Evolutionary conservation across 2,329 filamentous ascomycete genomes (phyloP), one percentile per base, ranked within the genome.

Genomic region (Neonectria faginata): DNA sequence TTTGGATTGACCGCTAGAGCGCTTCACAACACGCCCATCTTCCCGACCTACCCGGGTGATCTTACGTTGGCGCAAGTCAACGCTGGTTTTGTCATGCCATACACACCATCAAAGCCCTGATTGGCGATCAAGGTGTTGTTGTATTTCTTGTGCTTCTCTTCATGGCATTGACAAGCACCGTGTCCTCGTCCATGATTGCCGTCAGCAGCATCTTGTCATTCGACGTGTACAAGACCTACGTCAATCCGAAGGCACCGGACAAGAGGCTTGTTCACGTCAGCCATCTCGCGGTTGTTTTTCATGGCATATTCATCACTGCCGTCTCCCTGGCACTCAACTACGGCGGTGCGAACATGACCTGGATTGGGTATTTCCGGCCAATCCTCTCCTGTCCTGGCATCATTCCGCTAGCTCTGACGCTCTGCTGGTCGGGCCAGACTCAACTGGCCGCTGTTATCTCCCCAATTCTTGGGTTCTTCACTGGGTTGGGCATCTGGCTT

Each of bases 41-140:
- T 29, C 9, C 61, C 61, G 16, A 64, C 56, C 2, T 64, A 64
- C 27, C 61, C 61, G 5, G 33, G 56, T 4, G 47, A 47, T 9
- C 29, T 64, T 22, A 59, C 55, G 4, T n/a, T 31, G n/a, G 61
- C 47, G 6, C 55, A 64, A 48, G 48, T 59, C 25, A 42, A 39
- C 22, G 50, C 33, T 11, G 62, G 62, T 5, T 42, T 64, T 1
- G 51, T 54, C 12, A 25, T 57, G 18, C 62, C 57, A 7, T 60
- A 60, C 18, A 60, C 18, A 47, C 47, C 10, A 45, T 41, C 4
- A 44, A 31, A 5, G 62, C 62, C 10, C 29, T 64, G 14, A 42
- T 57, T 22, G 57, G 62, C 3, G 54, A 55, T 9, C 42, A 44
- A 4, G 62, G 57, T 31, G 48, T 44, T 18, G 57, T 29, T 1